Evolutionary conservation across 495 filamentous ascomycete species (phyloP).

Genomic region (Ramalina peruviana): DNA sequence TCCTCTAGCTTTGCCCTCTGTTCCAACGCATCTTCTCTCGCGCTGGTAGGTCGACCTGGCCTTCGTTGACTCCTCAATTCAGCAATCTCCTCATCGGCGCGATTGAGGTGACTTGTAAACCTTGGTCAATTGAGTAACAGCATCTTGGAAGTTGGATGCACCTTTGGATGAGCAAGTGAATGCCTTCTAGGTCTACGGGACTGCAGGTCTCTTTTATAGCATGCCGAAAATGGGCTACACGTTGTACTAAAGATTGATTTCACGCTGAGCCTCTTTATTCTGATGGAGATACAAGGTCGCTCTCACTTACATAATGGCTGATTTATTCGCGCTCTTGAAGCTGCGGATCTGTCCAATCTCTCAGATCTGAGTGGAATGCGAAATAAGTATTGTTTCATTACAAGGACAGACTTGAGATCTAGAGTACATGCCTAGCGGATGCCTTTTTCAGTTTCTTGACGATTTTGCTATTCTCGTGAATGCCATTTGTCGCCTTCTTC

Average conservation of each 20-base stretch:
- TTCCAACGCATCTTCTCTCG: conserved; percentile 60
- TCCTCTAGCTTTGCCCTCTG: conserved; percentile 56
- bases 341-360: conserved; percentile 51
- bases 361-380: conserved; percentile 34
- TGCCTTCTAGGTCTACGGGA: conserved; percentile 41
- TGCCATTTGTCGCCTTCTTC: conserved; percentile 49
- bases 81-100: conserved; percentile 61
- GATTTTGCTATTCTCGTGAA: conserved; percentile 78
- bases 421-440: conserved; percentile 31
- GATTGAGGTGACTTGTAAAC: conserved; percentile 52
- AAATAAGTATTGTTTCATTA: too few species aligned
- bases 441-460: conserved; percentile 61
- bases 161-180: conserved; percentile 49
- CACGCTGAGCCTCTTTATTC: too few species aligned
- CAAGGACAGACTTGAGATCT: too few species aligned
- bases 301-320: conserved; percentile 46
- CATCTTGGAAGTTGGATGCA: conserved; percentile 21
- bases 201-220: conserved; percentile 38
- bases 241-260: conserved; percentile 38
- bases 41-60: conserved; percentile 65
- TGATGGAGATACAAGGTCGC: too few species aligned
- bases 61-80: conserved; percentile 61
- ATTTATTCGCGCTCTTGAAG: conserved; percentile 49
- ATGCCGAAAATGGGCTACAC: conserved; percentile 59
- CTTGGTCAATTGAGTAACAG: background rate